Conservation (phyloP, 2,329 filamentous ascomycete genomes). For the Colletotrichum tamarilloi region DNA sequence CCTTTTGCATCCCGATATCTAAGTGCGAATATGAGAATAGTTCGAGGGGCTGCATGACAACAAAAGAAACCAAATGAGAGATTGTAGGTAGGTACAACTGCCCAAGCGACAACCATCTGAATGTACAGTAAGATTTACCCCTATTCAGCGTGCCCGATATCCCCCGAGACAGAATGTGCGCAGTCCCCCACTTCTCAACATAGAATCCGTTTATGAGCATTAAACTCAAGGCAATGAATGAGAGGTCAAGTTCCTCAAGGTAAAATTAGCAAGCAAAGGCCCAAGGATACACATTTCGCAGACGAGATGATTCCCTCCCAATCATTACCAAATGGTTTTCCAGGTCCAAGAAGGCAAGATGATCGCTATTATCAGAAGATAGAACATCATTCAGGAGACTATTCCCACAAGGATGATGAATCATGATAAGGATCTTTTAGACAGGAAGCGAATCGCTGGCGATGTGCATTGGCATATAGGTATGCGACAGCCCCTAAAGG, state of each 20-base stretch:
- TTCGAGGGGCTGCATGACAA: too few relatives aligned
- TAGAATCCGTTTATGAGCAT: not conserved
- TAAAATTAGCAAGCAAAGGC: too few relatives aligned
- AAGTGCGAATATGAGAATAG: too few relatives aligned
- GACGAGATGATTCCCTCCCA: too few relatives aligned
- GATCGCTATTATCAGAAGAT: not conserved
- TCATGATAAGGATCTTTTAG: not conserved
- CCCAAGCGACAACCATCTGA: not conserved
- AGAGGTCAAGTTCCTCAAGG: too few relatives aligned
- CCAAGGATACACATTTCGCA: too few relatives aligned
- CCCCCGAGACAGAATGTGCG: not conserved
- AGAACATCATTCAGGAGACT: accelerated
- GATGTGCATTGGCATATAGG: not conserved
- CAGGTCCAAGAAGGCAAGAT: not conserved
- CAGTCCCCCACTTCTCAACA: not conserved
- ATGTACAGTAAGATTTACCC: not conserved
- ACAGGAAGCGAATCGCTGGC: not conserved
- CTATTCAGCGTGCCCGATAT: not conserved
- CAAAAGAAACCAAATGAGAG: too few relatives aligned
- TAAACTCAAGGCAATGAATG: too few relatives aligned
- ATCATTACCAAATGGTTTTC: too few relatives aligned
- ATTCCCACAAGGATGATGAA: not conserved
- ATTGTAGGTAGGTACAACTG: too few relatives aligned
- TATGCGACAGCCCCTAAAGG: not conserved
- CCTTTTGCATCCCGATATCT: too few relatives aligned